Evolutionary conservation across 108 stramenopile species (phyloP).

Genomic region (Discostella stelligeroides): DNA sequence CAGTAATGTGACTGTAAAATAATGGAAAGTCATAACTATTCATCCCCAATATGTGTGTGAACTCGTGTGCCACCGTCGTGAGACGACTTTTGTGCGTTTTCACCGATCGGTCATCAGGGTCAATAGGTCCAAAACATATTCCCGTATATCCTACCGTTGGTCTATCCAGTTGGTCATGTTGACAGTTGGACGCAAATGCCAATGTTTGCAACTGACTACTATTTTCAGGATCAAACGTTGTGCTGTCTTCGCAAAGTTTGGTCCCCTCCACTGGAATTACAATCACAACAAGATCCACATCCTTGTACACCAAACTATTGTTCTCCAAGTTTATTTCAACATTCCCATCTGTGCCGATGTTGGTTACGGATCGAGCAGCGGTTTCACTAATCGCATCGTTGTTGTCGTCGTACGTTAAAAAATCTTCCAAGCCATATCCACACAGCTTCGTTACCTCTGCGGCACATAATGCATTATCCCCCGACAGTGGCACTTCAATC

Average conservation of each 20-base stretch:
- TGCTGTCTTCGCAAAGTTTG: slow-evolving; percentile 10
- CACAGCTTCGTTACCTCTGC: slow-evolving; percentile 20
- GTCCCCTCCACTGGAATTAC: slow-evolving; percentile 46
- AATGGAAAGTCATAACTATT: slow-evolving; percentile 43
- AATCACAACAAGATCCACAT: slow-evolving; percentile 36
- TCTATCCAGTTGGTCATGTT: slow-evolving; percentile 45
- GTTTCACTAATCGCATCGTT: slow-evolving; percentile 5
- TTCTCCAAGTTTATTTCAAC: slow-evolving; percentile 20
- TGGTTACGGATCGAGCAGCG: slow-evolving; percentile 26
- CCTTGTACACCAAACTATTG: slow-evolving; percentile 16
- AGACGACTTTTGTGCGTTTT: slow-evolving; percentile 36
- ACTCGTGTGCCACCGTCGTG: slow-evolving; percentile 46
- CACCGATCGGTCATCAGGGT: slow-evolving; percentile 32
- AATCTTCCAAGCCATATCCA: slow-evolving; percentile 29
- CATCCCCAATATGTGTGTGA: slow-evolving; percentile 57
- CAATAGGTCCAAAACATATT: slow-evolving; percentile 44
- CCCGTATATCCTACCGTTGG: slow-evolving; percentile 42
- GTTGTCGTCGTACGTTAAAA: slow-evolving; percentile 14
- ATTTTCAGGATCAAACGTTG: not conserved
- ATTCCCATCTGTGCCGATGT: slow-evolving; percentile 26
- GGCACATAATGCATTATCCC: slow-evolving; percentile 15
- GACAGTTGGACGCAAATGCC: slow-evolving; percentile 44
- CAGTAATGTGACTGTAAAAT: slow-evolving; percentile 44
- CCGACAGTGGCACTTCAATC: slow-evolving; percentile 35
- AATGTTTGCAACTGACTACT: slow-evolving; percentile 33